Percentiles rank a stretch among this genome's conserved stretches.
phyloP scores from a whole-genome alignment of 1,284 basidiomycete species.

The Malassezia arunalokei region DNA sequence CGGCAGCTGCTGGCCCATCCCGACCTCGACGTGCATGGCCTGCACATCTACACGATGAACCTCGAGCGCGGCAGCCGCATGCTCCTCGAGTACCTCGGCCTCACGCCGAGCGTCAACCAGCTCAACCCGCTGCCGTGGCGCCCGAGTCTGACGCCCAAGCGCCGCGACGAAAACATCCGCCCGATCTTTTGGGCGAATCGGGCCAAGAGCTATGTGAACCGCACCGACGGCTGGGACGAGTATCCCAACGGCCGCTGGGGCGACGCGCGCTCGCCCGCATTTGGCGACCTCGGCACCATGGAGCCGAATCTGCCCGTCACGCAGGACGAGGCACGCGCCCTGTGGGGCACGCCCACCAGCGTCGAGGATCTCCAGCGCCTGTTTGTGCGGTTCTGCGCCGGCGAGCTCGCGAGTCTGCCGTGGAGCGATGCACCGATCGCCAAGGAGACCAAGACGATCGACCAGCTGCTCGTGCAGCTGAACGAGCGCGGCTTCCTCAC shows the following conservation, averaged over 20 bases:
- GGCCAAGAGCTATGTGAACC: conserved; percentile 40
- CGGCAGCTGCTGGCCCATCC: conserved; percentile 30
- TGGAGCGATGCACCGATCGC: conserved; percentile 89
- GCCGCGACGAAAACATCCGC: conserved; percentile 42
- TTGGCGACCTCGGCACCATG: conserved; percentile 92
- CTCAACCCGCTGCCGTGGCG: conserved; percentile 43
- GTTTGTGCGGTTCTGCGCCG: conserved; percentile 47
- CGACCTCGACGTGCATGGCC: conserved; percentile 35
- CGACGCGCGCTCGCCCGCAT: conserved; percentile 88
- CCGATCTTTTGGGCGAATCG: conserved; percentile 47
- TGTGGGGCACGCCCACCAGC: conserved; percentile 25
- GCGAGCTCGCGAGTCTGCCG: conserved; percentile 58
- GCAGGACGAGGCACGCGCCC: conserved; percentile 59
- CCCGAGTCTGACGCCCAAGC: conserved; percentile 39
- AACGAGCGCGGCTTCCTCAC: conserved; percentile 80
- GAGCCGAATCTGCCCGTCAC: conserved; percentile 53
- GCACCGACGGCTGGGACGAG: conserved; percentile 68
- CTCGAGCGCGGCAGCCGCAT: conserved; percentile 43
- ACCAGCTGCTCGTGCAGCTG: conserved; percentile 65
- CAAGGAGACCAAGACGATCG: conserved; percentile 72
- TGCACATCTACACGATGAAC: conserved; percentile 47
- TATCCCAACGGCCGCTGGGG: conserved; percentile 98
- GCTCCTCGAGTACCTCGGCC: conserved; percentile 43
- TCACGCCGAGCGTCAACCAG: conserved; percentile 37
- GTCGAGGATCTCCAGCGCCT: conserved; percentile 41